Evolutionary conservation across 2,329 filamentous ascomycete genomes (phyloP), one percentile per base, ranked within the genome.

Genomic region (Peltaster fructicola): DNA sequence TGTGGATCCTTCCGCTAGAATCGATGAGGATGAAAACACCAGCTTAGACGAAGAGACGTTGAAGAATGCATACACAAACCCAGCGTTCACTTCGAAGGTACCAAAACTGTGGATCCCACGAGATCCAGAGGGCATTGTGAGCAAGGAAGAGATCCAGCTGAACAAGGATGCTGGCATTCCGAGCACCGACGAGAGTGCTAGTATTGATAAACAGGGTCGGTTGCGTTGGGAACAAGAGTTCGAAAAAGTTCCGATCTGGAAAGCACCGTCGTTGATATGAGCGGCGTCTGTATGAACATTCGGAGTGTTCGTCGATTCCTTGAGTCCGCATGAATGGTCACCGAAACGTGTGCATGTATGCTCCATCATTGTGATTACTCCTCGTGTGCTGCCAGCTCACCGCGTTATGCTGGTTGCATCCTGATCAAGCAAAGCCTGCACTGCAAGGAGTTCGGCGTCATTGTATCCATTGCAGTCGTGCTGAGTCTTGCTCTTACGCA

Each of bases 381-480:
- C n/a, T n/a, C n/a, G n/a, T n/a, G n/a, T n/a, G n/a, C n/a, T n/a
- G n/a, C n/a, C n/a, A n/a, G n/a, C n/a, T 40, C 33, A 52, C 39
- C 48, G 33, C 31, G 44, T 33, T 23, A 50, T 38, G 15, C 40
- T 39, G 30, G 46, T 38, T 14, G 41, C 48, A 33, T 67, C 63
- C 32, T 61, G 58, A 29, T 67, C 61, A 17, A 84, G 52, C 30
- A 84, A 55, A 36, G 72, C 68, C 39, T 68, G 63, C 23, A 74
- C 76, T 8, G 78, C 78, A 38, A 66, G 64, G 24, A 90, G 54
- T 45, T 90, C 79, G 3, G 65, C 63, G 40, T 65, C 57, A 30
- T 74, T 68, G 48, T 79, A 85, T 6, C 78, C 79, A 41, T 67
- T 61, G 73, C 76, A 82, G 10, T 66, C 64, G 34, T 59, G 60